These are phyloP conservation scores for barley (Hordeum vulgare) DNA, from an alignment of 176 grass and related monocot species.

Conservation along the genomic window DNA sequence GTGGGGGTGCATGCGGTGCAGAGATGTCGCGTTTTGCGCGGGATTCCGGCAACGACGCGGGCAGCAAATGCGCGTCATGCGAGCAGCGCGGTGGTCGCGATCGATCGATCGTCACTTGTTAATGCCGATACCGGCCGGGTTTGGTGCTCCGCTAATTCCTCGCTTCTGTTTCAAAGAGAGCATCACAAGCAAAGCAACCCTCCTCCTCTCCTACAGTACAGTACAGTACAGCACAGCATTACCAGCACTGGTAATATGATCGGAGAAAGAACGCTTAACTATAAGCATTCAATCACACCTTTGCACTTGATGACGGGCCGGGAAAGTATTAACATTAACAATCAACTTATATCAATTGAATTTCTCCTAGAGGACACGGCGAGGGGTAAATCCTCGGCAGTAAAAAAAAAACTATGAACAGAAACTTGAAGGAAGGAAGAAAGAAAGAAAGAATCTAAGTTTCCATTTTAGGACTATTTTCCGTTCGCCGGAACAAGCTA, in stretches of 20 bases:
- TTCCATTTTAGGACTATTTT: not conserved
- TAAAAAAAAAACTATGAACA: slow-evolving; percentile 24
- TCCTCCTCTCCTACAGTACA: too few relatives aligned
- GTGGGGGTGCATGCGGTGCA: not conserved
- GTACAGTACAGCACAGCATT: too few relatives aligned
- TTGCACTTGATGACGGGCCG: slow-evolving; percentile 1
- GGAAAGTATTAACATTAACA: slow-evolving; percentile 34
- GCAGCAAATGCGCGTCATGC: not conserved
- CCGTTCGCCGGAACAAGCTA: not conserved
- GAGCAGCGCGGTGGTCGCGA: not conserved
- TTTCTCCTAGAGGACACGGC: slow-evolving; percentile 39
- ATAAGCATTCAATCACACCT: slow-evolving; percentile 6
- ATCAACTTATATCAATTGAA: slow-evolving; percentile 63
- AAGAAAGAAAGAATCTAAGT: not conserved
- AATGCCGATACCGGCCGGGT: not conserved
- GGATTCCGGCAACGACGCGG: not conserved
- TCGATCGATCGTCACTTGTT: slow-evolving; percentile 1
- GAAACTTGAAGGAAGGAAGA: not conserved
- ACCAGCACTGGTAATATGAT: not conserved
- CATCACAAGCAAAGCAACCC: too few relatives aligned
- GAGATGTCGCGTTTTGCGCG: not conserved
- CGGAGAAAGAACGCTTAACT: not conserved
- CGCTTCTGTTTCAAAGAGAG: too few relatives aligned
- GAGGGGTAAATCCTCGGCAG: not conserved
- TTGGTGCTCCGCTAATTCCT: not conserved